These are phyloP conservation scores for Micractinium conductrix DNA, from an alignment of 139 green algal species.

Conservation along the genomic window DNA sequence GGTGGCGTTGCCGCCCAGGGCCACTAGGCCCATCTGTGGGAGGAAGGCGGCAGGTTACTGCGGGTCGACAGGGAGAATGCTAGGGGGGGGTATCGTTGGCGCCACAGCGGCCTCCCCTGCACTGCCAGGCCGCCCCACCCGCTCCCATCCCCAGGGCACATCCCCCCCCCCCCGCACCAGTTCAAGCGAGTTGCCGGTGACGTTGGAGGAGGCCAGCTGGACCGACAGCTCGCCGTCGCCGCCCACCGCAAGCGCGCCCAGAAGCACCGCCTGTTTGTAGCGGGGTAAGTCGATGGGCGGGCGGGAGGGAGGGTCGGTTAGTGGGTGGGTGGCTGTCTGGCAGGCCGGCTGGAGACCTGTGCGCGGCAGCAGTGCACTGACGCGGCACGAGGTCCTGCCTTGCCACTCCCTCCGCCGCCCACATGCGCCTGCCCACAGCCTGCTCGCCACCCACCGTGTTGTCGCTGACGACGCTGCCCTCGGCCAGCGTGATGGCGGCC, in stretches of 20 bases:
- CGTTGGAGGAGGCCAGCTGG: neutral
- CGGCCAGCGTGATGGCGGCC: neutral
- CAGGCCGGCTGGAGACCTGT: too few relatives aligned
- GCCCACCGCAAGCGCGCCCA: slow-evolving; percentile 2
- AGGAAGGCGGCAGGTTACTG: neutral
- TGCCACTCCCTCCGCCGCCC: too few relatives aligned
- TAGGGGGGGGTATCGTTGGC: neutral
- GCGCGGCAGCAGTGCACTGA: too few relatives aligned
- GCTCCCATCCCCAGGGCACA: neutral
- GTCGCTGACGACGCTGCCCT: neutral
- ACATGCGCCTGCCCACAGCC: too few relatives aligned
- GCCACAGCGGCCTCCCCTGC: neutral
- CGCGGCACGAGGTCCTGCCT: too few relatives aligned
- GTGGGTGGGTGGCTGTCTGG: too few relatives aligned
- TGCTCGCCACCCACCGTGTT: too few relatives aligned
- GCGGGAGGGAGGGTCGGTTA: too few relatives aligned
- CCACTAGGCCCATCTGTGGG: slow-evolving; percentile 1
- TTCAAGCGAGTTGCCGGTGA: neutral
- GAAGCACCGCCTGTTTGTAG: neutral
- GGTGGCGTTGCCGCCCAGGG: slow-evolving; percentile 1
- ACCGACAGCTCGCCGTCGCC: neutral
- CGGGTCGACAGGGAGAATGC: neutral
- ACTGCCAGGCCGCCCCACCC: neutral
- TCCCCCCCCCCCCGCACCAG: neutral
- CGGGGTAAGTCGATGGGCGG: too few relatives aligned